Base-by-base conservation (phyloP, 2,329 filamentous ascomycete genomes). In the Fonsecaea pugnacius region DNA sequence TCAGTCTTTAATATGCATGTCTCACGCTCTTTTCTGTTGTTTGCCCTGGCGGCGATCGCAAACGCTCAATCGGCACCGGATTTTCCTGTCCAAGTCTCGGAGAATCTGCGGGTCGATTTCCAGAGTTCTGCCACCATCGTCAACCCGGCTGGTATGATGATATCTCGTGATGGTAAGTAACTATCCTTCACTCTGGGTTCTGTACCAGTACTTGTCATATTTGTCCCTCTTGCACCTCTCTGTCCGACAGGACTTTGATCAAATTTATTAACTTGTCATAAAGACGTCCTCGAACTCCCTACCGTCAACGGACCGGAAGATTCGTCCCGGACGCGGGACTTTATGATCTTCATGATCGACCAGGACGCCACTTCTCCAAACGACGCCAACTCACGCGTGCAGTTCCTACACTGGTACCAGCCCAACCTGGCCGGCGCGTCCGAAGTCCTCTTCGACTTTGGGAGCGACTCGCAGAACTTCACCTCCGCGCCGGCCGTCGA, bases 281-380 rank as follows among this genome's bases (percentile, higher is more conserved):
- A 18, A 68, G 67, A 67, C 50, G 35, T 62, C n/a, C 60, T 64
- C 18, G 65, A 64, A 1, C 46, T 50, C 16, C 67, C 67, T 6
- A 60, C 61, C 14, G 70, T 70, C 32, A 58, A 68, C 21, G 67
- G 67, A 3, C 65, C 71, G 16, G 60, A 64, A 51, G 56, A 61
- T 9, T 54, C 70, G 32, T 69, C 69, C 50, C 30, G 33, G 4
- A 70, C 60, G n/a, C 50, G 43, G 33, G 65, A 58, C 21, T 70
- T 65, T 53, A 61, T 68, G 54, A 24, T 65, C 24, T 68, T 70
- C 64, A 67, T 70, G 55, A 46, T 70, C 21, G 68, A 70, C 54
- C 64, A 66, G 50, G 66, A 68, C 33, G 63, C 66, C 30, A 38
- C 50, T 21, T 48, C 54, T 3, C 55, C 63, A n/a, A 32, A 57